Evolutionary conservation across 1,139 yeast species (phyloP), one percentile per base, ranked within the genome.

Genomic region (Candida glucosophila): DNA sequence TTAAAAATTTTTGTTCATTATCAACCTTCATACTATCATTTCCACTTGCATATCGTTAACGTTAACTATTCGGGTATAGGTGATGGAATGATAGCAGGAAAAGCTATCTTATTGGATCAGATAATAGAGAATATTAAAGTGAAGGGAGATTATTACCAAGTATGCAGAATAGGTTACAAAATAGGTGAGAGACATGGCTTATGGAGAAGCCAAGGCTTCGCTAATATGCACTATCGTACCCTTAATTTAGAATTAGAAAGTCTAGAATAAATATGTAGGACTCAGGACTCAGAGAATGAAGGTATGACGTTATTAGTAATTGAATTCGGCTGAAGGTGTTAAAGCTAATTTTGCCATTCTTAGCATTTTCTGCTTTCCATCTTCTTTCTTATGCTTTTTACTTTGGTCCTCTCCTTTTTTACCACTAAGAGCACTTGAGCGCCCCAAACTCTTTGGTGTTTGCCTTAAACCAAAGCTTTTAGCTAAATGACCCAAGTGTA

Each of bases 401-500:
- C 37, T 33, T 19, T 35, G 29, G 16, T 40, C 33, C 28, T 48
- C 39, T 30, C 40, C 46, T 9, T 41, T 43, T 9, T 36, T 30
- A 15, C 43, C 43, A 15, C 32, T 39, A 3, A 38, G 13, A 7
- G 57, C 58, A 23, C 45, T 40, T 1, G 56, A 47, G 31, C 55
- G 56, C 27, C 80, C 80, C 46, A 80, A 60, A 35, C 71, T 72
- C 57, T 85, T 86, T 11, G 98, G 98, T 3, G 94, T 79, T 43
- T 90, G 97, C 55, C 99, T 74, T 28, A 90, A 61, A 2, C 93
- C 99, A 53, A 92, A 92, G 38, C 92, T 71, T 52, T 90, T 90
- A 12, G 97, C 97, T 42, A 92, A 61, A 58, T 90, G 98, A 14
- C 98, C 99, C 40, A 92, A 60, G 63, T 90, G 99, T 32, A 92